phyloP scores from a whole-genome alignment of 2,329 filamentous ascomycete genomes.

The Hymenoscyphus albidus region DNA sequence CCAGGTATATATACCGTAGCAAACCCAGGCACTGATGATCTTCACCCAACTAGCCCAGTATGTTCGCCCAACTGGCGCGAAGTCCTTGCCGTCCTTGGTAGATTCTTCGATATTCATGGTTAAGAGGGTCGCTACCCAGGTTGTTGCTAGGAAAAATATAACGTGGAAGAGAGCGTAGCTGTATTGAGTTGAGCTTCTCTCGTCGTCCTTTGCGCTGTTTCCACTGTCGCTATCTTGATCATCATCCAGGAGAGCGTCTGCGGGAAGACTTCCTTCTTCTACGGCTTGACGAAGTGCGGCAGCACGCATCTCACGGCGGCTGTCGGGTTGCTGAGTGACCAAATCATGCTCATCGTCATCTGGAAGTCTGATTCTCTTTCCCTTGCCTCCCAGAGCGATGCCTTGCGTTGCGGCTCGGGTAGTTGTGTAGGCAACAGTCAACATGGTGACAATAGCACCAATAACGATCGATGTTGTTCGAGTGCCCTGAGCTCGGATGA shows the following conservation, averaged over 20 bases:
- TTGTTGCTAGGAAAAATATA: conserved; percentile 94
- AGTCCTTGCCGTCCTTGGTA: conserved; percentile 67
- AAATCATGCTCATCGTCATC: conserved; percentile 83
- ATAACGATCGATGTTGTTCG: conserved; percentile 87
- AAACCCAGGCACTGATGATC: conserved; percentile 96
- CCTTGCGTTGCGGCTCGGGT: conserved; percentile 92
- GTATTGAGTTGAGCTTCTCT: conserved; percentile 86
- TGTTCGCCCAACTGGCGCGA: conserved; percentile 88
- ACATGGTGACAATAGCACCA: conserved; percentile 91
- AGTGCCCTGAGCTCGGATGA: conserved; percentile 80
- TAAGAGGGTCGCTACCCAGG: conserved; percentile 90
- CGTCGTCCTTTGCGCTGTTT: conserved; percentile 73
- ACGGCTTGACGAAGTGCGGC: conserved; percentile 89
- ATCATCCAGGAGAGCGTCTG: conserved; percentile 76
- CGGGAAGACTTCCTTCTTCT: conserved; percentile 86
- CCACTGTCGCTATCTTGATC: conserved; percentile 59
- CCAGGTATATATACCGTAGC: conserved; percentile 92
- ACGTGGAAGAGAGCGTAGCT: conserved; percentile 95
- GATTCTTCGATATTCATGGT: conserved; percentile 70
- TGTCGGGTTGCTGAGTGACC: conserved; percentile 75
- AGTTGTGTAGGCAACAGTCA: conserved; percentile 96
- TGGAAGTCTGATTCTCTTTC: conserved; percentile 56
- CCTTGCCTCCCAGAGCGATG: conserved; percentile 64
- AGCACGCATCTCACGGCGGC: conserved; percentile 85
- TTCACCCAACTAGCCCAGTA: conserved; percentile 99